Base-by-base conservation (phyloP, 306 rosid genomes). In the Delonix regia region DNA sequence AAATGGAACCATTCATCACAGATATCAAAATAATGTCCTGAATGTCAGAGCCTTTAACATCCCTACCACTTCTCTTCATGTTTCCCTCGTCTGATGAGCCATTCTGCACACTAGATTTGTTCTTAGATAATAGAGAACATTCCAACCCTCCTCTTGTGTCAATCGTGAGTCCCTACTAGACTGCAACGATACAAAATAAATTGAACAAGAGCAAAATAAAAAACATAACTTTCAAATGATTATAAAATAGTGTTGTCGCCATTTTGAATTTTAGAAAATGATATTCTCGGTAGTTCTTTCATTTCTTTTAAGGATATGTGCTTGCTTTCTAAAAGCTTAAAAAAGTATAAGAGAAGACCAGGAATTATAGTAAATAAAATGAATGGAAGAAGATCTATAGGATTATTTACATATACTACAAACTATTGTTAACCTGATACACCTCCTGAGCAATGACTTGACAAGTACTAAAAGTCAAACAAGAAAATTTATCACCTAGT, bases 91-190 rank as follows among this genome's bases (percentile, higher is more conserved):
- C 75, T 73, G 78, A 47, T 44, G 87, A 75, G 57, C 34, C 78
- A 81, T 78, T 83, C 79, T 63, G 82, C 69, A 67, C 81, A 42
- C 41, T 72, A 27, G 62, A 52, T 69, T 61, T 53, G 62, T 60
- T 76, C 79, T 77, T 76, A 19, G 78, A 64, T 48, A 85, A 30
- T 53, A 84, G 49, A 51, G 79, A 84, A 75, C 76, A 57, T 57
- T 79, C 83, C 61, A 56, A 57, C 64, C 62, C 83, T 80, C 62
- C 80, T 66, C 67, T 83, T 45, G 82, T 30, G 53, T 85, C 86
- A 73, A 72, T 69, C 21, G 57, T 73, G 34, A 73, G 74, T 76
- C 81, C 89, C 48, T 87, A 71, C 80, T 85, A 83, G n/a, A 89
- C 93, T 87, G 80, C 85, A 75, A 73, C 7, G 77, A 51, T 73